Percentiles rank a stretch among this genome's conserved stretches.
Conservation (phyloP, 108 stramenopile species). For the Skeletonema grethae region DNA sequence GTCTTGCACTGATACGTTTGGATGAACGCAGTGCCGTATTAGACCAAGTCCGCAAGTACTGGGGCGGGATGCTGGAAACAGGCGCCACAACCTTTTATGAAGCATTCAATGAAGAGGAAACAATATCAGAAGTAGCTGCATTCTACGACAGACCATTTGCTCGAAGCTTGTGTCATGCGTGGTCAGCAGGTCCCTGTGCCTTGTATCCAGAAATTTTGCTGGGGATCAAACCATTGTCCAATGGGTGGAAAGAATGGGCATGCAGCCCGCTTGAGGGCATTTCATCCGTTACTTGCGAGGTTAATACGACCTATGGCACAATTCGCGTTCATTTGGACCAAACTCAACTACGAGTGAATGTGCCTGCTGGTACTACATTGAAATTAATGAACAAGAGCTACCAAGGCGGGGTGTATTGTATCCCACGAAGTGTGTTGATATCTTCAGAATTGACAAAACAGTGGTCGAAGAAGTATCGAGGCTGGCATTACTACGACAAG, state of each 20-base stretch:
- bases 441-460: conserved; percentile 19
- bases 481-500: conserved; percentile 34
- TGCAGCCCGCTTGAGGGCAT: conserved; percentile 25
- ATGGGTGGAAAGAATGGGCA: conserved; percentile 39
- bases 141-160: conserved; percentile 45
- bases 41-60: conserved; percentile 23
- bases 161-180: conserved; percentile 44
- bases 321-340: conserved; percentile 17
- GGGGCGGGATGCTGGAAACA: conserved; percentile 41
- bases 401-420: conserved; percentile 15
- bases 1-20: conserved; percentile 23
- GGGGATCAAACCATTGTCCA: conserved; percentile 37
- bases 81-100: conserved; percentile 51
- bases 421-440: conserved; percentile 20
- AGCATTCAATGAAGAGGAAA: conserved; percentile 34
- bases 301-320: conserved; percentile 26
- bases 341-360: conserved; percentile 12
- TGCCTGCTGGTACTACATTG: conserved; percentile 35
- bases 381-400: conserved; percentile 33
- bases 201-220: conserved; percentile 38
- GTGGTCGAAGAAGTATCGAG: conserved; percentile 43
- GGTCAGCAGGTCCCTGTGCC: conserved; percentile 44
- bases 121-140: conserved; percentile 13
- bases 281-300: background rate
- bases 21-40: conserved; percentile 26